phyloP scores from a whole-genome alignment of 192 early-diverging fungal species.

The Podila verticillata region DNA sequence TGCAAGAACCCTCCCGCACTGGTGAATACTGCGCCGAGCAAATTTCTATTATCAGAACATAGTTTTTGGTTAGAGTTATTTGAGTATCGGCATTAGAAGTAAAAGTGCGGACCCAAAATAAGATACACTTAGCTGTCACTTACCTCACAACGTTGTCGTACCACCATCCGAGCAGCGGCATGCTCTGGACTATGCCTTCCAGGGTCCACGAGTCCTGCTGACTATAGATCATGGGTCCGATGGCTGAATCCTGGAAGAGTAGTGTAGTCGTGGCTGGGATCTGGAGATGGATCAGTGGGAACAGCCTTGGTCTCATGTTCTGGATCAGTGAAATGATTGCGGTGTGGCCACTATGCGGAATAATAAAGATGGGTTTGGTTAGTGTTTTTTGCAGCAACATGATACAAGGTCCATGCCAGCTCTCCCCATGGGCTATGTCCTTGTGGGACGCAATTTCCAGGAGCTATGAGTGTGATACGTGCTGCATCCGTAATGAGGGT shows the following conservation, averaged over 20 bases:
- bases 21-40: conserved; percentile 60
- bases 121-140: too few relatives aligned
- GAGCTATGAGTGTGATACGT: too few relatives aligned
- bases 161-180: conserved; percentile 65
- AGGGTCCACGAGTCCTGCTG: conserved; percentile 70
- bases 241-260: conserved; percentile 54
- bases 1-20: conserved; percentile 60
- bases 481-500: too few relatives aligned
- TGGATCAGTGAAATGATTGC: conserved; percentile 60
- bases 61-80: not conserved
- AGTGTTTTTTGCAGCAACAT: too few relatives aligned
- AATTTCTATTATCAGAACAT: conserved; percentile 19
- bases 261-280: conserved; percentile 61
- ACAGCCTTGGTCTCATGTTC: conserved; percentile 58
- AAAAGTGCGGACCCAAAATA: too few relatives aligned
- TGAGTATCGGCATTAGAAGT: too few relatives aligned
- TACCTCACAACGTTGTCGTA: conserved; percentile 63
- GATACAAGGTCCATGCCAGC: too few relatives aligned
- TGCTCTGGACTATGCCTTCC: conserved; percentile 61
- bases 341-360: conserved; percentile 49
- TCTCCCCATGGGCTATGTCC: too few relatives aligned
- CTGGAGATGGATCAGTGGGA: conserved; percentile 57
- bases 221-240: conserved; percentile 59
- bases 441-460: too few relatives aligned
- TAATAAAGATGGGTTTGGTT: not conserved